Conservation (phyloP, 371 early-diverging fungal genomes). For the Mortierella sp. region DNA sequence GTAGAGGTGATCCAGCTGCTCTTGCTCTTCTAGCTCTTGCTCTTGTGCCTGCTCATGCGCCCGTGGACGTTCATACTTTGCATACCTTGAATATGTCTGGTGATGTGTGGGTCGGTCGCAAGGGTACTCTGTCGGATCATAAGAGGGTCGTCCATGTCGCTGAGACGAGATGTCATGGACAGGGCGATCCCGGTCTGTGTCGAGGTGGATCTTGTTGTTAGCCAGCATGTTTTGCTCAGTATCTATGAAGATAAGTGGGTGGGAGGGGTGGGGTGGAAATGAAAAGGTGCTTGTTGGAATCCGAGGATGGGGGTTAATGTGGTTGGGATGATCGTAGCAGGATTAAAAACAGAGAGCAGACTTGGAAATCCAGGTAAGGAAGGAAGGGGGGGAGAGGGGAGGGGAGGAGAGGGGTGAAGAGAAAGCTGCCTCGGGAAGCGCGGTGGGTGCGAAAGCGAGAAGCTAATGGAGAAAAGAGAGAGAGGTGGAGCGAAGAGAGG, state of each 20-base stretch:
- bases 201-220: conserved; percentile 30
- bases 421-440: background rate
- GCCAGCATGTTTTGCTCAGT: conserved; percentile 26
- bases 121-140: background rate
- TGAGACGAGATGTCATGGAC: conserved; percentile 1
- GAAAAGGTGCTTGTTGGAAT: background rate
- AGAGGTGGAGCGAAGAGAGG: background rate
- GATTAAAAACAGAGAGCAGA: too few species aligned
- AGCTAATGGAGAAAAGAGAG: background rate
- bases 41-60: too few species aligned
- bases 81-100: background rate
- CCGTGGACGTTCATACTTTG: too few species aligned
- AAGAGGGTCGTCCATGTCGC: background rate
- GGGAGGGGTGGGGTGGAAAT: background rate
- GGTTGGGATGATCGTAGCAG: too few species aligned
- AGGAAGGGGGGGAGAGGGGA: too few species aligned
- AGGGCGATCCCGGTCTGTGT: conserved; percentile 1
- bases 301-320: background rate
- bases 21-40: conserved; percentile 7
- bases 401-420: background rate
- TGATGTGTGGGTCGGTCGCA: conserved; percentile 5
- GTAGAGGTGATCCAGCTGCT: background rate
- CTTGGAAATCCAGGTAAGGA: too few species aligned
- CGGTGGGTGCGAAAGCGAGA: background rate
- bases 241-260: background rate